phyloP scores from a whole-genome alignment of 176 grass and related monocot genomes.

The Bromus sterilis region DNA sequence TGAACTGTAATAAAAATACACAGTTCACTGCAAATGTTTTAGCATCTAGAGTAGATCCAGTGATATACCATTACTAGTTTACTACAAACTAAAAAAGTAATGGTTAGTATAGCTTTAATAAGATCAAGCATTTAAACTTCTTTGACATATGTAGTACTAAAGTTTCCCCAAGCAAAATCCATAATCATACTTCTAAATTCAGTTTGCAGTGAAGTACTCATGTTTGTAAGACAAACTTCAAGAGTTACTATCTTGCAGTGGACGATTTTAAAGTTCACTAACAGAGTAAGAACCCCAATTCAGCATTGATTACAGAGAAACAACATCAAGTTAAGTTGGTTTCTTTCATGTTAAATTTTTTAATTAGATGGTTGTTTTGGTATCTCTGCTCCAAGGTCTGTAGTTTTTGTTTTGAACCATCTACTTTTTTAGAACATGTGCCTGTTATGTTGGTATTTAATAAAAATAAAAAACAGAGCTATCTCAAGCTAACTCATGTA shows the following conservation, averaged over 20 bases:
- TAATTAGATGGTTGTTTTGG: not conserved
- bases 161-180: not conserved
- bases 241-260: not conserved
- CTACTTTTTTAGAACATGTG: not conserved
- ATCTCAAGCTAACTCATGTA: not conserved
- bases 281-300: not conserved
- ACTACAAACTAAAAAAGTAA: conserved; percentile 6
- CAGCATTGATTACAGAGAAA: not conserved
- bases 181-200: not conserved
- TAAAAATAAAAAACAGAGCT: not conserved
- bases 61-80: conserved; percentile 6
- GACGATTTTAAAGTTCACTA: not conserved
- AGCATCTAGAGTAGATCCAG: not conserved
- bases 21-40: not conserved
- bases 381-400: not conserved
- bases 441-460: not conserved
- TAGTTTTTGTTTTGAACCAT: not conserved
- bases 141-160: not conserved
- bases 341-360: not conserved
- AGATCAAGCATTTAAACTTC: not conserved
- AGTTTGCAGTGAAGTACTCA: not conserved
- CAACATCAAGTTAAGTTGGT: not conserved
- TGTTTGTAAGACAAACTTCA: not conserved
- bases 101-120: not conserved
- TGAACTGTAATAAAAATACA: not conserved